Conservation (phyloP, 225 moss, liverwort and hornwort species). For the Antitrichia curtipendula region DNA sequence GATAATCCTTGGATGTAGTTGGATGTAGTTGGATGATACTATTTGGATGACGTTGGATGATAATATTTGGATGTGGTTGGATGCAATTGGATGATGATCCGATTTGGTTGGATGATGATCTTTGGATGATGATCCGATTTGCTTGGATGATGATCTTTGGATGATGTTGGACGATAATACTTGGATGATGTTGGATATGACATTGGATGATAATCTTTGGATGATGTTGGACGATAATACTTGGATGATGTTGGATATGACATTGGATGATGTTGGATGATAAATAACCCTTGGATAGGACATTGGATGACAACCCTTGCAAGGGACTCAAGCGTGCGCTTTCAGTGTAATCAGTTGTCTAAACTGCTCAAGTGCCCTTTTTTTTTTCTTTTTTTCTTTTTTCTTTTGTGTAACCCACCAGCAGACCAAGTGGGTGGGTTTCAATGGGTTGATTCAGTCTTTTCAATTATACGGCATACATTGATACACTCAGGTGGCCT, state of each 20-base stretch:
- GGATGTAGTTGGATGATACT: no score
- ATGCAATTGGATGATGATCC: no score
- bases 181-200: no score
- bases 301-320: not conserved
- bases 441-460: not conserved
- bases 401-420: not conserved
- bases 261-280: no score
- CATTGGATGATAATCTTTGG: not conserved
- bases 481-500: not conserved
- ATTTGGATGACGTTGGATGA: not conserved
- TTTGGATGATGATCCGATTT: no score
- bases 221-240: no score
- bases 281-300: no score
- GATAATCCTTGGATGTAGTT: not conserved
- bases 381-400: no score
- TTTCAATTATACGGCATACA: not conserved
- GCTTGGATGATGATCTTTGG: not conserved
- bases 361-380: not conserved
- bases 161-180: no score
- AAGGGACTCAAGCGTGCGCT: rapidly evolving
- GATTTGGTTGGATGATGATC: no score
- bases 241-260: not conserved
- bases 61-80: not conserved
- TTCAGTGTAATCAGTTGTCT: no score
- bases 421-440: not conserved